phyloP scores from a whole-genome alignment of 768 basidiomycete genomes.

The Russula foetens region DNA sequence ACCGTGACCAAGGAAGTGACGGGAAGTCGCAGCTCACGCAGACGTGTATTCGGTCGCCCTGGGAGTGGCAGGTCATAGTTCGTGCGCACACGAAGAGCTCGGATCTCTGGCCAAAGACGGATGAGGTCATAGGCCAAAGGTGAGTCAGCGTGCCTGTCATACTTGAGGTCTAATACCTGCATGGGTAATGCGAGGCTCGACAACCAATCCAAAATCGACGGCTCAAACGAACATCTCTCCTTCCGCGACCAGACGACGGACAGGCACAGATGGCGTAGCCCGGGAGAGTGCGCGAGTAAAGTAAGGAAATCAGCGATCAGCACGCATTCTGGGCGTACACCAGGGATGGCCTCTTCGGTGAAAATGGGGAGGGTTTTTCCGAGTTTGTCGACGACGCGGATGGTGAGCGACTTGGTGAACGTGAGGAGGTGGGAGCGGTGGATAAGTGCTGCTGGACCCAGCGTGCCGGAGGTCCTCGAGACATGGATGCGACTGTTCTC shows the following conservation, averaged over 20 bases:
- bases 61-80: background rate
- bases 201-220: conserved; percentile 3
- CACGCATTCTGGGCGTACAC: background rate
- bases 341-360: background rate
- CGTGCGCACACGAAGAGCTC: conserved; percentile 10
- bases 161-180: conserved; percentile 8
- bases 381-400: conserved; percentile 7
- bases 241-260: conserved; percentile 2
- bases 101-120: conserved; percentile 2
- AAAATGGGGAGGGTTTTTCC: background rate
- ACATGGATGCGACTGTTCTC: conserved; percentile 7
- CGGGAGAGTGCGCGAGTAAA: conserved; percentile 1
- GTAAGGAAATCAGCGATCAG: conserved; percentile 4
- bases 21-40: conserved; percentile 13
- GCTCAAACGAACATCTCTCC: background rate
- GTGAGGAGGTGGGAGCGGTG: background rate
- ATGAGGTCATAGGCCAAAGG: conserved; percentile 8
- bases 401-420: conserved; percentile 1
- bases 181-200: conserved; percentile 6
- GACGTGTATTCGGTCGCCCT: background rate
- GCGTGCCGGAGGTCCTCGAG: conserved; percentile 1
- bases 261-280: background rate
- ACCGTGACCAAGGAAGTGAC: conserved; percentile 4
- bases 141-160: background rate
- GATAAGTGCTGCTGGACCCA: conserved; percentile 3